Conservation (phyloP, 495 filamentous ascomycete genomes). For the Daldinia vernicosa region DNA sequence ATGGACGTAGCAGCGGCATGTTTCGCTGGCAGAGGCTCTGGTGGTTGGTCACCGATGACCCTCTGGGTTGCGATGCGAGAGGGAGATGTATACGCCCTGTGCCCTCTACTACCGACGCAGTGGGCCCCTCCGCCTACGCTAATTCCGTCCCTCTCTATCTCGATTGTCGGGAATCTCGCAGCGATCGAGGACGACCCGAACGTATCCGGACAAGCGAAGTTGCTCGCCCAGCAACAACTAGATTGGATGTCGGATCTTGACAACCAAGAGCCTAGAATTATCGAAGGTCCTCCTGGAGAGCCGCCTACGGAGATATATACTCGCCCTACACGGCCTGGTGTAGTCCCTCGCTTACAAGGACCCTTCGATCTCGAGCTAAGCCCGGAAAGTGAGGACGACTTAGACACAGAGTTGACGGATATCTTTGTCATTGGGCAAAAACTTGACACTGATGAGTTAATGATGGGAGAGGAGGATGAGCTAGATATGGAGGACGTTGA, state of each 20-base stretch:
- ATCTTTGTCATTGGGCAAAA: conserved; percentile 64
- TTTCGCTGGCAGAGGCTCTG: conserved; percentile 79
- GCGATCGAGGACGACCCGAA: conserved; percentile 66
- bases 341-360: conserved; percentile 82
- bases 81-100: conserved; percentile 90
- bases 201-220: conserved; percentile 63
- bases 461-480: conserved; percentile 68
- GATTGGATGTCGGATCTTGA: conserved; percentile 87
- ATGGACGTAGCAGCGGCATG: conserved; percentile 89
- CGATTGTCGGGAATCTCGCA: conserved; percentile 72
- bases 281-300: conserved; percentile 53
- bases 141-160: conserved; percentile 78
- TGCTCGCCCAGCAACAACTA: conserved; percentile 74
- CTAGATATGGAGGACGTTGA: conserved; percentile 63
- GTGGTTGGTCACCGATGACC: conserved; percentile 90
- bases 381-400: conserved; percentile 69
- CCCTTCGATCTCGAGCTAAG: conserved; percentile 78
- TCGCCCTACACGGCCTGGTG: conserved; percentile 74
- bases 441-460: conserved; percentile 64
- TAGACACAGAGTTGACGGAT: conserved; percentile 68
- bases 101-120: conserved; percentile 81
- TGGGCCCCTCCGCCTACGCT: conserved; percentile 81
- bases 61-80: conserved; percentile 89
- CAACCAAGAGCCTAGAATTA: conserved; percentile 71
- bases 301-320: conserved; percentile 67